A percentile compares a stretch with the other conserved stretches of the same genome.
These are phyloP conservation scores for Hypoxylon sp. DNA, from an alignment of 2,329 filamentous ascomycete genomes.

Conservation along the genomic window DNA sequence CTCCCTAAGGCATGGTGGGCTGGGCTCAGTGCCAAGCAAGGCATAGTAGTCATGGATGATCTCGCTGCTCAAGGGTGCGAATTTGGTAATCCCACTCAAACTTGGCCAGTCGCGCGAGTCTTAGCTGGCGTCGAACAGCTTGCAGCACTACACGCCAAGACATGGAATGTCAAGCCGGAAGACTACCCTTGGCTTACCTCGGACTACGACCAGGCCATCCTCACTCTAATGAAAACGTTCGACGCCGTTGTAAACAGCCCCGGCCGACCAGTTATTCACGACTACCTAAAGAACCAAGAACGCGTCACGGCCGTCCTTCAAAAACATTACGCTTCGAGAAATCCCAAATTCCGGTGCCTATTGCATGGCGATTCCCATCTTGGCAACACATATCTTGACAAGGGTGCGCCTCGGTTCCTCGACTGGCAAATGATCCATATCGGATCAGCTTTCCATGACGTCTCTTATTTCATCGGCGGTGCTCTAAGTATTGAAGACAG, in stretches of 20 bases:
- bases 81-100: slow-evolving; percentile 45
- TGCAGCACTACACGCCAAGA: slow-evolving; percentile 54
- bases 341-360: slow-evolving; percentile 55
- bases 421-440: slow-evolving; percentile 58
- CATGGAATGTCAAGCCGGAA: slow-evolving; percentile 48
- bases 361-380: slow-evolving; percentile 57
- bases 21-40: slow-evolving; percentile 45
- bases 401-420: slow-evolving; percentile 53
- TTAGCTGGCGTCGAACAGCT: slow-evolving; percentile 55
- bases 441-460: slow-evolving; percentile 57
- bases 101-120: slow-evolving; percentile 48
- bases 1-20: slow-evolving; percentile 49
- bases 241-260: slow-evolving; percentile 46
- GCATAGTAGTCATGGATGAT: slow-evolving; percentile 52
- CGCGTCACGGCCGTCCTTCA: slow-evolving; percentile 53
- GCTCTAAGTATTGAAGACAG: slow-evolving; percentile 55
- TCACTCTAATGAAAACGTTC: slow-evolving; percentile 50
- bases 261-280: slow-evolving; percentile 50
- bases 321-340: slow-evolving; percentile 53
- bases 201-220: slow-evolving; percentile 52
- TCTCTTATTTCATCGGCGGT: slow-evolving; percentile 56
- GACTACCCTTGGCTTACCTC: slow-evolving; percentile 54
- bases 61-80: slow-evolving; percentile 44
- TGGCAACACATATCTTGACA: slow-evolving; percentile 55
- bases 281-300: slow-evolving; percentile 50